Percentiles rank a stretch among this genome's conserved stretches.
phyloP scores from a whole-genome alignment of 345 rosid species.

The Corchorus olitorius region DNA sequence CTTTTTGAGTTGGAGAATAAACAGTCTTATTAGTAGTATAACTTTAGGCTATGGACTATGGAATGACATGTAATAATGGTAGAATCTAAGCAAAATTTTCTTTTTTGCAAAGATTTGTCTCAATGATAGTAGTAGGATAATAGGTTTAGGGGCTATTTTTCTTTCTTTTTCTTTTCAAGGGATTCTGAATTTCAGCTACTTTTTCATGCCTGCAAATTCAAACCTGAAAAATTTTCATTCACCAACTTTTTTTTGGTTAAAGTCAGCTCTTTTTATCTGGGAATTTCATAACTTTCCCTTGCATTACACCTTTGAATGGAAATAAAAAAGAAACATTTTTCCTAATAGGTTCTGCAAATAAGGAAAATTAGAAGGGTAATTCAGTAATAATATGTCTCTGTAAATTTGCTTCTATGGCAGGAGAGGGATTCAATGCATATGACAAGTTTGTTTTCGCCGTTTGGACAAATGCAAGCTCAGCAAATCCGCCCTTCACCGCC shows the following conservation, averaged over 20 bases:
- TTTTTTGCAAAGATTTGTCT: not conserved
- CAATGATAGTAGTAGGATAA: not conserved
- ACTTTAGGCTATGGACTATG: too few species aligned
- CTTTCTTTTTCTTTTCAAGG: not conserved
- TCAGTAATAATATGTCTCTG: slow-evolving; percentile 17
- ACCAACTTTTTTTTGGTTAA: not conserved
- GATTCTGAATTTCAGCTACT: slow-evolving; percentile 5
- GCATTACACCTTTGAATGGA: not conserved
- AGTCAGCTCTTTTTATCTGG: not conserved
- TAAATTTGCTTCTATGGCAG: slow-evolving; percentile 31
- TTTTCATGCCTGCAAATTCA: not conserved
- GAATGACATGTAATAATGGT: not conserved
- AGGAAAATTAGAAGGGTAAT: slow-evolving; percentile 14
- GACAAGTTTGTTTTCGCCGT: slow-evolving; percentile 59
- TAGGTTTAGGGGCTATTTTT: not conserved
- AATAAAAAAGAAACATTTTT: not conserved
- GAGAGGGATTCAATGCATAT: slow-evolving; percentile 66
- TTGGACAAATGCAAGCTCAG: slow-evolving; percentile 59
- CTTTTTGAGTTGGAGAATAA: too few species aligned
- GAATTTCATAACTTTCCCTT: not conserved
- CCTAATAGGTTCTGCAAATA: not conserved
- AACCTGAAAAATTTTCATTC: not conserved
- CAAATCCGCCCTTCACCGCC: slow-evolving; percentile 43
- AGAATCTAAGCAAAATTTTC: not conserved
- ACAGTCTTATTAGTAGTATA: too few species aligned